Conservation (phyloP, 2,329 filamentous ascomycete genomes). For the Xylaria sp. region DNA sequence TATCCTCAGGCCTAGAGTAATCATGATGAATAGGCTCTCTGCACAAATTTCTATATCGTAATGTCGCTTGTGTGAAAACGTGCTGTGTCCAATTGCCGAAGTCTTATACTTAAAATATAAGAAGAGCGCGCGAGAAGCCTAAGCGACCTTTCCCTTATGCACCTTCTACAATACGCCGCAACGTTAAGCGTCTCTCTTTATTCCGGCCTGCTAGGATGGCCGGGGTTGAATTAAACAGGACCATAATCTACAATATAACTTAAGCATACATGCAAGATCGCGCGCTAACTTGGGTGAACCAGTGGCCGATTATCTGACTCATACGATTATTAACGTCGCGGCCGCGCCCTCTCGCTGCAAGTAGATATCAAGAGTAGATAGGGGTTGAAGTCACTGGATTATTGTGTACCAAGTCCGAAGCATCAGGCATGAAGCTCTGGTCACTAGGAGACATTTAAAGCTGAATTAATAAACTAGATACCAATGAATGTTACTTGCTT, state of each 20-base stretch:
- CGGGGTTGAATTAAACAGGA: background rate
- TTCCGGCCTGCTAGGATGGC: background rate
- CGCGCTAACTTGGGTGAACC: background rate
- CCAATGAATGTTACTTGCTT: background rate
- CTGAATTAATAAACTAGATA: background rate
- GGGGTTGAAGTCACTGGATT: background rate
- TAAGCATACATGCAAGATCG: background rate
- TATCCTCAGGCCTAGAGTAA: background rate
- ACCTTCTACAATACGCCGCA: no score
- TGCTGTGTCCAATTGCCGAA: background rate
- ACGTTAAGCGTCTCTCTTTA: background rate
- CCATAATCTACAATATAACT: background rate
- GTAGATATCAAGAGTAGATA: background rate
- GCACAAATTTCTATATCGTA: background rate
- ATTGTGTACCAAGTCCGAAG: no score
- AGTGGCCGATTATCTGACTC: background rate
- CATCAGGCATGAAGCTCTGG: no score
- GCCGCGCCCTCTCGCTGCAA: background rate
- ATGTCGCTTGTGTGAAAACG: background rate
- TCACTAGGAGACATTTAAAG: background rate
- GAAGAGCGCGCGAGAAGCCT: background rate
- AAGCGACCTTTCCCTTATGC: background rate
- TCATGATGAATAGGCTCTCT: no score
- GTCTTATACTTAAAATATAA: background rate
- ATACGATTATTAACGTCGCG: background rate